A percentile compares a stretch with the other conserved stretches of the same genome.
Evolutionary conservation across 106 monocot species (phyloP).

Genomic region (Phalaenopsis equestris): DNA sequence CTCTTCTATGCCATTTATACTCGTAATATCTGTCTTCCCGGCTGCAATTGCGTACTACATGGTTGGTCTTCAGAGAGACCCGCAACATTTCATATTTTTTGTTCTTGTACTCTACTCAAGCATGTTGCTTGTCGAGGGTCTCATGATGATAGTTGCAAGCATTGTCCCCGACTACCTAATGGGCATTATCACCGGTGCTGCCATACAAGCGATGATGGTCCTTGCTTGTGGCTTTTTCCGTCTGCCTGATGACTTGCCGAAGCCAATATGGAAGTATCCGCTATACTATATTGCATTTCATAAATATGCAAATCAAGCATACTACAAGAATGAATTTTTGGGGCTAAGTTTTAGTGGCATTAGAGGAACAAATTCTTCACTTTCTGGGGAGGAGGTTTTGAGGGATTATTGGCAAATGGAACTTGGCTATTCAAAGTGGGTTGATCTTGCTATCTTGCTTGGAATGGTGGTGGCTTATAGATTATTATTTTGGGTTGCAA

Average conservation of each 20-base stretch:
- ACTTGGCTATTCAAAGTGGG: slow-evolving; percentile 60
- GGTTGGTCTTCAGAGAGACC: slow-evolving; percentile 34
- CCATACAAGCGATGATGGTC: slow-evolving; percentile 69
- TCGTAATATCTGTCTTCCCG: slow-evolving; percentile 47
- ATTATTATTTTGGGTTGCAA: slow-evolving; percentile 35
- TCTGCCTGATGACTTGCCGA: slow-evolving; percentile 49
- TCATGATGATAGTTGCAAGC: slow-evolving; percentile 92
- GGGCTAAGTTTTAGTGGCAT: slow-evolving; percentile 48
- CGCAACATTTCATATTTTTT: slow-evolving; percentile 61
- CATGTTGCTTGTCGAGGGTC: slow-evolving; percentile 70
- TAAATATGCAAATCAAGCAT: slow-evolving; percentile 55
- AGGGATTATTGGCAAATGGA: slow-evolving; percentile 39
- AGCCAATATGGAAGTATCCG: slow-evolving; percentile 59
- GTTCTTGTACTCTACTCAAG: slow-evolving; percentile 34
- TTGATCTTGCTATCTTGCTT: slow-evolving; percentile 43
- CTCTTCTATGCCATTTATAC: slow-evolving; percentile 50
- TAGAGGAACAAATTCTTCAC: not conserved
- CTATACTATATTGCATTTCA: slow-evolving; percentile 70
- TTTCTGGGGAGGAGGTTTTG: slow-evolving; percentile 33
- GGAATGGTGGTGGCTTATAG: slow-evolving; percentile 65
- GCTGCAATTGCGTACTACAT: slow-evolving; percentile 62
- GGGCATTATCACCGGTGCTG: slow-evolving; percentile 80
- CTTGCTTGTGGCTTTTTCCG: slow-evolving; percentile 70
- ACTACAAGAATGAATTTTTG: slow-evolving; percentile 77
- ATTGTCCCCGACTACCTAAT: slow-evolving; percentile 67